Conservation (phyloP, 2,329 filamentous ascomycete genomes). For the Talaromyces sp. region DNA sequence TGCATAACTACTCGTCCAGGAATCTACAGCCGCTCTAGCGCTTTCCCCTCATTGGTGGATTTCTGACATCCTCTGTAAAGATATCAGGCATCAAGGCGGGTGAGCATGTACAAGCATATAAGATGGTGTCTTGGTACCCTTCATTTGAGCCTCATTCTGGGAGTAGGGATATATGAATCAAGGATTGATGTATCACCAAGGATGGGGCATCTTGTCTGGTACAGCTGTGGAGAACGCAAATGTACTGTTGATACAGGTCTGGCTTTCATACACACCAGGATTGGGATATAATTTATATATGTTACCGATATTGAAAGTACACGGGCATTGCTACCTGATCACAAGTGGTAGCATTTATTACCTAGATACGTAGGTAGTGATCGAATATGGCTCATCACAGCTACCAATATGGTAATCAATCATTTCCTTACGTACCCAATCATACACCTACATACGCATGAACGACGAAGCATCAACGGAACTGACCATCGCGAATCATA, state of each 20-base stretch:
- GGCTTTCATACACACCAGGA: neutral
- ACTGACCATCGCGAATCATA: neutral
- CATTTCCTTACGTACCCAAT: neutral
- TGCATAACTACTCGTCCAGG: neutral
- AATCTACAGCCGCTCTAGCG: neutral
- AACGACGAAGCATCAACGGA: neutral
- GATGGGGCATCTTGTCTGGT: neutral
- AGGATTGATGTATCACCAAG: neutral
- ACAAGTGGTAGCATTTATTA: constrained; percentile 2
- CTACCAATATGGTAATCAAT: neutral
- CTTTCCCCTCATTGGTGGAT: neutral
- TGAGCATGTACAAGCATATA: neutral
- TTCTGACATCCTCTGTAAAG: neutral
- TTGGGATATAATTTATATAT: neutral
- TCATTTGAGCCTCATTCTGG: constrained; percentile 8
- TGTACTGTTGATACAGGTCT: neutral
- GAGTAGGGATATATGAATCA: constrained; percentile 1
- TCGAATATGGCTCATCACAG: neutral
- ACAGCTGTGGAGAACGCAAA: neutral
- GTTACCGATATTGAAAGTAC: neutral
- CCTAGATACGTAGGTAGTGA: neutral
- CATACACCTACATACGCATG: neutral
- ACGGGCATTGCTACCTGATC: neutral
- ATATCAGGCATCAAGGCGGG: constrained; percentile 8
- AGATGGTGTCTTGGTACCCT: neutral